Base-by-base conservation (phyloP, 225 moss, liverwort and hornwort genomes). In the Sphagnum tenellum region DNA sequence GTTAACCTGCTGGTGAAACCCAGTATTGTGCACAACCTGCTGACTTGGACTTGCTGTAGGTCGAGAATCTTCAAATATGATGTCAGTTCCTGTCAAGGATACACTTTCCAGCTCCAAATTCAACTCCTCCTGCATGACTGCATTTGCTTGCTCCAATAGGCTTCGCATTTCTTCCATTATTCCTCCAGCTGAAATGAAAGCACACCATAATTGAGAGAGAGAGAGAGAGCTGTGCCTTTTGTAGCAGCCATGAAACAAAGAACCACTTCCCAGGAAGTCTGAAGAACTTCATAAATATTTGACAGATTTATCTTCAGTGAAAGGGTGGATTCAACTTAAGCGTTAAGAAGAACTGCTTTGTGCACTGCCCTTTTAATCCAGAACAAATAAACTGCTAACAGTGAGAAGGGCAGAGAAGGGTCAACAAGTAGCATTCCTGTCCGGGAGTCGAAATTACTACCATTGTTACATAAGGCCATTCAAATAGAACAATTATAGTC, bases 71-170 rank as follows among this genome's bases (percentile, higher is more conserved):
- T 76, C 76, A 70, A 74, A 74, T 69, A 63, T 45, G 14, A 59
- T 74, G 52, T 67, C 68, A 5, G 61, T 71, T 47, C 80, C 84
- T 62, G 71, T 69, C 53, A 71, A 59, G 58, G 48, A 49, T 66
- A 73, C 63, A 70, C 64, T 73, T 48, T 64, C 73, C 73, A 81
- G 62, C 55, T 58, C 55, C 6, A 61, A 47, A 67, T 71, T 78
- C 66, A 84, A 65, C 69, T 81, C 69, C 57, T 84, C 84, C 14
- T 81, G 77, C 80, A 84, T 77, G 57, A 75, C 69, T 67, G 68
- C 71, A 67, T 81, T 78, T 58, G 84, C 75, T 73, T 81, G 77
- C 48, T 69, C 71, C 73, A 81, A 58, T 58, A 81, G 62, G 50
- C 66, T 64, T 46, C 73, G 75, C 14, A 78, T 71, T 66, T 76